Evolutionary conservation across 208 protist genomes (phyloP), one percentile per base, ranked within the genome.

Genomic region (Crithidia thermophila): DNA sequence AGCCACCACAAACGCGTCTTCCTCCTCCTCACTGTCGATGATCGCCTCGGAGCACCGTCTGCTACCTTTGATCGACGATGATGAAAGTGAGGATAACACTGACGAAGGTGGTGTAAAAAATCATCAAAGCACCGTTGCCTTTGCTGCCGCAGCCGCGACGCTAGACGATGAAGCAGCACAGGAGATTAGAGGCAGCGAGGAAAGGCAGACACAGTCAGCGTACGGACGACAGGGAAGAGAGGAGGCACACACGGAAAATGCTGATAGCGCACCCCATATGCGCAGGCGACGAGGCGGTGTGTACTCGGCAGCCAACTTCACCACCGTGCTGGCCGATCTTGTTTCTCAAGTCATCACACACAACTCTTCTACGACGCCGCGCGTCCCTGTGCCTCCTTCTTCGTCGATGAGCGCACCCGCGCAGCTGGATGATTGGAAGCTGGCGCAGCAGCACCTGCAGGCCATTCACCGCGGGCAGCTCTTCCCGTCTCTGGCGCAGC

Each of bases 401-500:
- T n/a, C n/a, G n/a, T n/a, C n/a, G n/a, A n/a, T n/a, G n/a, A n/a
- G n/a, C n/a, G n/a, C n/a, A n/a, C n/a, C n/a, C n/a, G n/a, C n/a
- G 21, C 4, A 5, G 21, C 45, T 5, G 45, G 21, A 40, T 18
- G 34, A 59, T 18, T 11, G 37, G 7, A 27, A 37, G n/a, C 42
- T 42, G 3, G 59, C 68, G 21, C 50, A 49, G 37, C 68, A 59
- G n/a, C 66, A 45, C 27, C 59, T 78, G 27, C 31, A 61, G 21
- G 20, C 16, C 3, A 62, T 78, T 9, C 33, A 23, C 43, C 40
- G 57, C 6, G 72, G 66, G 1, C 50, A 43, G 10, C 40, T 78
- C 3, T 37, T 78, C 0, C 72, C 72, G 16, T 73, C 72, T 13
- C 66, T 72, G n/a, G 58, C 65, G 27, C 62, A 46, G n/a, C 56